Evolutionary conservation across 2,329 filamentous ascomycete genomes (phyloP).

Genomic region (Coleophoma crateriformis): DNA sequence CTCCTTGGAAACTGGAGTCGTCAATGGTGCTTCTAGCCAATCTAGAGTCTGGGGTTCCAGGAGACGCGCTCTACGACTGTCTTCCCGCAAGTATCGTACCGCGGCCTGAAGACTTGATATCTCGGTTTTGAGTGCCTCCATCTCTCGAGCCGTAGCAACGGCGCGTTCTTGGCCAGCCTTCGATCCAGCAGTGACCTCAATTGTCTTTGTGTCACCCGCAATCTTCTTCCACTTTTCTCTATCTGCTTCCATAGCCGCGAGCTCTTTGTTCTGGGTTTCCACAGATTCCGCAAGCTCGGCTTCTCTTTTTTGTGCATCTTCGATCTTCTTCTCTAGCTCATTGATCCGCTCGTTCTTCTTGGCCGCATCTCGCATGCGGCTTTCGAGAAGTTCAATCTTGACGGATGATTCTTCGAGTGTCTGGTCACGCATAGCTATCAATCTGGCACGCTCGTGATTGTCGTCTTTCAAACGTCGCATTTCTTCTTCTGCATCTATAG

Average conservation of each 20-base stretch:
- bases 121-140: slow-evolving; percentile 66
- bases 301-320: slow-evolving; percentile 44
- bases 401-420: slow-evolving; percentile 82
- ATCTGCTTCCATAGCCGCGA: slow-evolving; percentile 58
- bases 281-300: slow-evolving; percentile 56
- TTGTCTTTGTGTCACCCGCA: slow-evolving; percentile 56
- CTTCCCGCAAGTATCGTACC: slow-evolving; percentile 62
- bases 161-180: slow-evolving; percentile 61
- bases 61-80: slow-evolving; percentile 57
- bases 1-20: slow-evolving; percentile 31
- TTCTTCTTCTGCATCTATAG: slow-evolving; percentile 80
- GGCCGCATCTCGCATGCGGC: slow-evolving; percentile 76
- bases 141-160: slow-evolving; percentile 65
- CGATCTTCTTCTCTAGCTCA: slow-evolving; percentile 56
- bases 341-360: slow-evolving; percentile 68
- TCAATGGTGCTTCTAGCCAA: slow-evolving; percentile 61
- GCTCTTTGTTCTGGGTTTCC: slow-evolving; percentile 61
- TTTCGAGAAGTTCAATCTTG: slow-evolving; percentile 88
- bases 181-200: slow-evolving; percentile 40
- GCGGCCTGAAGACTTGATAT: slow-evolving; percentile 59
- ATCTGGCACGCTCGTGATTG: slow-evolving; percentile 69
- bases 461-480: slow-evolving; percentile 75
- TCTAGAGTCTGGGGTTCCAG: slow-evolving; percentile 49
- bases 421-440: slow-evolving; percentile 70
- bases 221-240: slow-evolving; percentile 68